These are phyloP conservation scores for Areca catechu DNA, from an alignment of 176 grass and related monocot species.

Conservation along the genomic window DNA sequence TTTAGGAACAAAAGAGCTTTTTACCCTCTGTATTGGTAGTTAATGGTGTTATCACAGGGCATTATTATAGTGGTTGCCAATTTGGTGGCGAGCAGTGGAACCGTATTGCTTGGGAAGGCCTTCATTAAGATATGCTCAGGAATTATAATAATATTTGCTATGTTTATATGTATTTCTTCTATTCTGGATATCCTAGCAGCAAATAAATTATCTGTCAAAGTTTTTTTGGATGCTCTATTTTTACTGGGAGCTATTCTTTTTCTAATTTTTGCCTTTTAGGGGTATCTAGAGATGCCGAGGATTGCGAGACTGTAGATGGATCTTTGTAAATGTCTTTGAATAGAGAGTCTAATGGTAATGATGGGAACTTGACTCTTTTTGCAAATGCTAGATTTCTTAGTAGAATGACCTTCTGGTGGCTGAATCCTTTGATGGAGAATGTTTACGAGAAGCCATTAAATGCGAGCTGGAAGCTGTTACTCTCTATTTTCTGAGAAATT, in stretches of 20 bases:
- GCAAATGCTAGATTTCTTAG: slow-evolving; percentile 56
- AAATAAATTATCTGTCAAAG: slow-evolving; percentile 26
- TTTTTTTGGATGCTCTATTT: slow-evolving; percentile 47
- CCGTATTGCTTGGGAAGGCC: slow-evolving; percentile 15
- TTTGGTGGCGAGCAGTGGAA: slow-evolving; percentile 26
- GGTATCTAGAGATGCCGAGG: slow-evolving; percentile 12
- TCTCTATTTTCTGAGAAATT: slow-evolving; percentile 44
- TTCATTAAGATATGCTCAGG: slow-evolving; percentile 27
- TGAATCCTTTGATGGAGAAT: slow-evolving; percentile 76
- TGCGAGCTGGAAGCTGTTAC: slow-evolving; percentile 48
- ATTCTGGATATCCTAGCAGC: slow-evolving; percentile 26
- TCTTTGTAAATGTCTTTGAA: slow-evolving; percentile 51
- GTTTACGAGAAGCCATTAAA: slow-evolving; percentile 70
- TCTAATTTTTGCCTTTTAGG: slow-evolving; percentile 23
- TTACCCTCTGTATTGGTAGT: slow-evolving; percentile 44
- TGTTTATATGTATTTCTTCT: slow-evolving; percentile 43
- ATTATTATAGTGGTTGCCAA: slow-evolving; percentile 23
- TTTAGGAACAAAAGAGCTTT: slow-evolving; percentile 4
- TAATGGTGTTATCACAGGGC: slow-evolving; percentile 37
- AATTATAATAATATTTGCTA: slow-evolving; percentile 14
- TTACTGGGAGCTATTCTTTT: slow-evolving; percentile 41
- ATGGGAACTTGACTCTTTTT: slow-evolving; percentile 33
- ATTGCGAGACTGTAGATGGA: slow-evolving; percentile 10
- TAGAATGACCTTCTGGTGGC: slow-evolving; percentile 81
- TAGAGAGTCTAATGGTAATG: slow-evolving; percentile 5